phyloP scores from a whole-genome alignment of 2,329 filamentous ascomycete species.

The Cladosporium velox region DNA sequence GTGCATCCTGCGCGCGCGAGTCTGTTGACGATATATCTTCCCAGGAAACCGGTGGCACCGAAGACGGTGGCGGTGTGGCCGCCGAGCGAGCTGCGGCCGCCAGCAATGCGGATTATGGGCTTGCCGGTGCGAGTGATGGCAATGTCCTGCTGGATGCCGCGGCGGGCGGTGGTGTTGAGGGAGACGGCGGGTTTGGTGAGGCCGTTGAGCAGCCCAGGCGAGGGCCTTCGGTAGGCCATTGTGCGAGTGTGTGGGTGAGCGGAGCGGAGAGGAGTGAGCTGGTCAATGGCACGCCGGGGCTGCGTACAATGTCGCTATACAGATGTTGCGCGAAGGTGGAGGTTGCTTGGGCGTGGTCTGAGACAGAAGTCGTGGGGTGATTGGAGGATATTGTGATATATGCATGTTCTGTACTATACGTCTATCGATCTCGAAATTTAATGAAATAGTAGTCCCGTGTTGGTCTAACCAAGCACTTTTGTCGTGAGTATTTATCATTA shows the following conservation, averaged over 20 bases:
- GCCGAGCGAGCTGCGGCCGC: conserved; percentile 67
- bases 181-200: conserved; percentile 30
- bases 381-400: not conserved
- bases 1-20: conserved; percentile 92
- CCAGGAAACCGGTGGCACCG: conserved; percentile 92
- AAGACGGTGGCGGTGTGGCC: conserved; percentile 97
- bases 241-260: not conserved
- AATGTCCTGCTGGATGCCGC: conserved; percentile 75
- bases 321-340: conserved; percentile 9
- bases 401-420: not conserved
- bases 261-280: conserved; percentile 11
- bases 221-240: conserved; percentile 25
- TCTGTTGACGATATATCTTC: conserved; percentile 95
- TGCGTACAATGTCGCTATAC: not conserved
- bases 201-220: conserved; percentile 30
- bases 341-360: not conserved
- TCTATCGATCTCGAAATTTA: no score
- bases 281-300: conserved; percentile 10
- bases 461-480: not conserved
- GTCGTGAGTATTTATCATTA: not conserved
- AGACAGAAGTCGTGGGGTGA: conserved; percentile 1
- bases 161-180: conserved; percentile 40
- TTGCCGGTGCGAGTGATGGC: conserved; percentile 94
- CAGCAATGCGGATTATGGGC: conserved; percentile 83
- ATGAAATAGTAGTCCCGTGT: not conserved